Evolutionary conservation across 2,329 filamentous ascomycete genomes (phyloP), one percentile per base, ranked within the genome.

Genomic region (Ceratocystis lukuohia): DNA sequence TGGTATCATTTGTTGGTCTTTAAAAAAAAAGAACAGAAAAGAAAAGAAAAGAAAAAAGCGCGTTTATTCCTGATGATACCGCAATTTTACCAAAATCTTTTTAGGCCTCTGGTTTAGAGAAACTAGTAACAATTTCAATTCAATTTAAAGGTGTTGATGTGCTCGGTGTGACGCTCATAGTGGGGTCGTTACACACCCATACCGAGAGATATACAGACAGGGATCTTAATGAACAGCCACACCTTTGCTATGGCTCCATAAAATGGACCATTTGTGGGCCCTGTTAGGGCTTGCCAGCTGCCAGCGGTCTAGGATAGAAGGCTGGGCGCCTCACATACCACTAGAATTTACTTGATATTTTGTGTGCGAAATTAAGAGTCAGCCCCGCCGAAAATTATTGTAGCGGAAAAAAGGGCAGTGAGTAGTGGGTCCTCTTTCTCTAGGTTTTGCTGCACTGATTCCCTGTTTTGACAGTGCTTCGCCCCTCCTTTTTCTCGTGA

Each of bases 311-410:
- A 15, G 10, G 28, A 41, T 22, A 56, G 48, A 53, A 65, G 61
- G 64, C 22, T 8, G n/a, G 15, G 44, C 62, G 45, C 59, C 59
- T 56, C n/a, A 25, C 25, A 28, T 33, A 56, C 12, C 33, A 33
- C 30, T 12, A 8, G 30, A 64, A n/a, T 64, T 33, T 22, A n/a
- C 57, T 33, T 22, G 45, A 45, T 59, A 67, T 61, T 61, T 67
- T 67, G 66, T 67, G 66, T 64, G 66, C 66, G 44, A 61, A 67
- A 67, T 64, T 48, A 20, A 41, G 20, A 62, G 61, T 45, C 44
- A 48, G 66, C 66, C 66, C 62, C 66, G 62, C 66, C 61, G 37
- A 56, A 65, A 67, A 61, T 22, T 20, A 33, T 37, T 59, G 56
- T 1, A 37, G 56, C 56, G 56, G 30, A 33, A 33, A 33, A 33